These are phyloP conservation scores for Pyrenochaeta sp. DNA, from an alignment of 2,329 filamentous ascomycete genomes.

Conservation along the genomic window DNA sequence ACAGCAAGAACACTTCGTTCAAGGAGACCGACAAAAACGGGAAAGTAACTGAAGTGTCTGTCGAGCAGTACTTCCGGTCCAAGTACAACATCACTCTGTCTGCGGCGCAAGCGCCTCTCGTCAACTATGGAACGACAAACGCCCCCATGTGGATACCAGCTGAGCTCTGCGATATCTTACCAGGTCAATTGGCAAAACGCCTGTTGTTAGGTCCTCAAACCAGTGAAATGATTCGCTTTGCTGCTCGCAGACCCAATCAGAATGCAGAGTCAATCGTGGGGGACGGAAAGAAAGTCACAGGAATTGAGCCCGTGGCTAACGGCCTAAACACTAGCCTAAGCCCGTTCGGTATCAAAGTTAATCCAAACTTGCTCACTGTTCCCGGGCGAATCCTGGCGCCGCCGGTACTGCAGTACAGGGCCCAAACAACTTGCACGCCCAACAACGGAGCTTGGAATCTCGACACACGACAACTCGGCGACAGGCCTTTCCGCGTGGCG, in stretches of 20 bases:
- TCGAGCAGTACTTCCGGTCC: slow-evolving; percentile 31
- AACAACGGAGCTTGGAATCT: slow-evolving; percentile 76
- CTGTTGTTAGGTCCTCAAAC: slow-evolving; percentile 40
- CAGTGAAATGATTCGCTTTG: slow-evolving; percentile 42
- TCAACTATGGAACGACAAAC: slow-evolving; percentile 35
- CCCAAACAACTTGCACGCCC: slow-evolving; percentile 44
- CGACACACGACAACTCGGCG: slow-evolving; percentile 33
- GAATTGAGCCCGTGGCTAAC: slow-evolving; percentile 30
- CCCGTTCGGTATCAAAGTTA: slow-evolving; percentile 71
- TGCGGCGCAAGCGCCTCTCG: slow-evolving; percentile 31
- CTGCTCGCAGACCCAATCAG: slow-evolving; percentile 36
- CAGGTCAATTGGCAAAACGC: slow-evolving; percentile 40
- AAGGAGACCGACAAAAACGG: slow-evolving; percentile 17
- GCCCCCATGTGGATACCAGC: slow-evolving; percentile 43
- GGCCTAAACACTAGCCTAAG: slow-evolving; percentile 31
- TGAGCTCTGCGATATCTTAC: slow-evolving; percentile 42
- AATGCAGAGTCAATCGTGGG: slow-evolving; percentile 42
- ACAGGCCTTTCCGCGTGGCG: slow-evolving; percentile 34
- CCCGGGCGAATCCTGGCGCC: slow-evolving; percentile 71
- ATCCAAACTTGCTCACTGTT: slow-evolving; percentile 73
- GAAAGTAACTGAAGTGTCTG: slow-evolving; percentile 11
- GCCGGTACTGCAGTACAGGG: slow-evolving; percentile 69
- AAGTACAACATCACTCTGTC: slow-evolving; percentile 32
- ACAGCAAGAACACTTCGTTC: slow-evolving; percentile 42
- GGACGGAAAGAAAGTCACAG: slow-evolving; percentile 35